A percentile compares a stretch with the other conserved stretches of the same genome.
Evolutionary conservation across 2,329 filamentous ascomycete species (phyloP).

Genomic region (Cordyceps militaris): DNA sequence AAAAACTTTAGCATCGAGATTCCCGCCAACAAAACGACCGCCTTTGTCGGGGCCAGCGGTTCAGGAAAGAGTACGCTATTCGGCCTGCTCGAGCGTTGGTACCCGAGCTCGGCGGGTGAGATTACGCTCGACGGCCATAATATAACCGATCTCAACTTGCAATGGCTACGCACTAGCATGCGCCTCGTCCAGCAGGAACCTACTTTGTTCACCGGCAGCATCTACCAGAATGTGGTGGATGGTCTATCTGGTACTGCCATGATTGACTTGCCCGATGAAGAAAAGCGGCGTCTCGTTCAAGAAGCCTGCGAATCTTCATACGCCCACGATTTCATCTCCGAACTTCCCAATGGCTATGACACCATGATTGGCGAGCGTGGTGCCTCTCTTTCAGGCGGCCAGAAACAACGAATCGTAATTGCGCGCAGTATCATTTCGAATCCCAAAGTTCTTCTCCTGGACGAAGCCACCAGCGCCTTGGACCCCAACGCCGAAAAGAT

Average conservation of each 20-base stretch:
- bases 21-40: conserved; percentile 41
- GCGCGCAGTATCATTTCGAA: conserved; percentile 59
- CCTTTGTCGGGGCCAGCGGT: conserved; percentile 51
- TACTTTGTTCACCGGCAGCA: conserved; percentile 44
- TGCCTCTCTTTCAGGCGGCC: conserved; percentile 58
- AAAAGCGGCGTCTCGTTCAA: conserved; percentile 37
- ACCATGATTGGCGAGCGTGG: conserved; percentile 59
- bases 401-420: conserved; percentile 60
- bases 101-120: conserved; percentile 39
- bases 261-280: conserved; percentile 31
- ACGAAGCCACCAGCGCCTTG: conserved; percentile 60
- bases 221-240: conserved; percentile 46
- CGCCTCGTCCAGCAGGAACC: conserved; percentile 47
- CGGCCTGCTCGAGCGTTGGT: conserved; percentile 53
- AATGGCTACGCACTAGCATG: conserved; percentile 47
- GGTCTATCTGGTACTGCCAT: conserved; percentile 35
- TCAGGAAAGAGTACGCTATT: conserved; percentile 54
- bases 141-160: conserved; percentile 38
- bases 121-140: conserved; percentile 39
- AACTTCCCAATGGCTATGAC: conserved; percentile 48
- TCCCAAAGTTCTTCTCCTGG: conserved; percentile 57
- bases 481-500: conserved; percentile 40
- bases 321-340: conserved; percentile 46
- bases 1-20: conserved; percentile 36
- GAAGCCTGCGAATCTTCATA: conserved; percentile 44